Base-by-base conservation (phyloP, 106 monocot genomes). In the Apostasia ramifera region DNA sequence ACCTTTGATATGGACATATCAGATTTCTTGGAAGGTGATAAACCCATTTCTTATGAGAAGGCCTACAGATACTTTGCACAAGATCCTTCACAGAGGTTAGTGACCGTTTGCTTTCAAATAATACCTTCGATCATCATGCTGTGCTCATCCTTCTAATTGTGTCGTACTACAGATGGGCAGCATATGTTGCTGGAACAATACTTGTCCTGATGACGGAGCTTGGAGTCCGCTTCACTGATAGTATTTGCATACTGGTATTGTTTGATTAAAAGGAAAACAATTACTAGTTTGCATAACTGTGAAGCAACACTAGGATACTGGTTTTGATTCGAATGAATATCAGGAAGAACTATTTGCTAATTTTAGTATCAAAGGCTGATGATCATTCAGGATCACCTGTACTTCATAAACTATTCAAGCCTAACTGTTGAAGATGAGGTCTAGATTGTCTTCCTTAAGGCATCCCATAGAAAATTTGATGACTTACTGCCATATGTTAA, bases 141-240 rank as follows among this genome's bases (percentile, higher is more conserved):
- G 26, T 47, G 13, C 1, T 39, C 8, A 26, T 54, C 8, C 38
- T 6, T 44, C 38, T 66, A 42, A 55, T 43, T 69, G 44, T 50
- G 1, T 73, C 43, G 37, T 51, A 61, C 63, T 73, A 68, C 61
- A 93, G 93, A 73, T 93, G 93, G 93, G 89, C 93, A n/a, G 86
- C 93, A 60, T 93, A 93, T 86, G 73, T 93, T 63, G 93, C 89
- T 58, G 93, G 93, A 49, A 93, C 89, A 52, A 80, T 93, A 68
- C 89, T 93, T 83, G 93, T 93, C 58, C 77, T 93, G 70, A 93
- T 93, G 93, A 71, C 81, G 61, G 93, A 93, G 70, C 72, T 86
- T 53, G 86, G 79, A 49, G 70, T 84, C 11, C 74, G 60, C 40
- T 89, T 93, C 68, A 73, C 82, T 65, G 89, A 89, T 63, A 93